A percentile compares a stretch with the other conserved stretches of the same genome.
Conservation (phyloP, 441 rosid species). For the Pelargonium cotyledonis region DNA sequence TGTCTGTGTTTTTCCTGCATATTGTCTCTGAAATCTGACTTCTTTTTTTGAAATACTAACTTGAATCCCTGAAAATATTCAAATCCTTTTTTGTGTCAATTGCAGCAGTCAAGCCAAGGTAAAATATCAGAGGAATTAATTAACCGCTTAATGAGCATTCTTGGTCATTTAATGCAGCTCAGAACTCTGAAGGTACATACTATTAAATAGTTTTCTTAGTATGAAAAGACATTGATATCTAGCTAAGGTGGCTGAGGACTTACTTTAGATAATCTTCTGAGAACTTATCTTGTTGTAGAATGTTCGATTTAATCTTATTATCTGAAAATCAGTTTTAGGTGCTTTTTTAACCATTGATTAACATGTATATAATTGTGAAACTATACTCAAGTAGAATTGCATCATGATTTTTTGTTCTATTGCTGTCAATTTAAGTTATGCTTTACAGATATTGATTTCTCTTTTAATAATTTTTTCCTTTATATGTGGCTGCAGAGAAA, state of each 20-base stretch:
- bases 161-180: slow-evolving; percentile 33
- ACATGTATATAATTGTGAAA: too few species aligned
- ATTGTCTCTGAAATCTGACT: background rate
- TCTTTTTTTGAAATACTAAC: background rate
- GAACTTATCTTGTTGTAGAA: background rate
- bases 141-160: slow-evolving; percentile 35
- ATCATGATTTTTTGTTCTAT: too few species aligned
- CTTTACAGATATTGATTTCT: background rate
- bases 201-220: background rate
- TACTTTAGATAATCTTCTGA: too few species aligned
- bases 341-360: too few species aligned
- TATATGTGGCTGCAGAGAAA: slow-evolving; percentile 34
- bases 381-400: too few species aligned
- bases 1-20: background rate
- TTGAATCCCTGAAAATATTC: slow-evolving; percentile 2
- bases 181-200: slow-evolving; percentile 38
- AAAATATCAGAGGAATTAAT: slow-evolving; percentile 38
- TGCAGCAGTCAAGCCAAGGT: slow-evolving; percentile 36
- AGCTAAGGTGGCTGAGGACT: too few species aligned
- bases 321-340: too few species aligned
- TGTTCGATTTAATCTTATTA: background rate
- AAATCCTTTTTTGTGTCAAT: slow-evolving; percentile 13
- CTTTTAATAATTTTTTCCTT: background rate
- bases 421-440: background rate
- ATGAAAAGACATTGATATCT: background rate